Conservation (phyloP, 2,329 filamentous ascomycete species). For the Claviceps africana region DNA sequence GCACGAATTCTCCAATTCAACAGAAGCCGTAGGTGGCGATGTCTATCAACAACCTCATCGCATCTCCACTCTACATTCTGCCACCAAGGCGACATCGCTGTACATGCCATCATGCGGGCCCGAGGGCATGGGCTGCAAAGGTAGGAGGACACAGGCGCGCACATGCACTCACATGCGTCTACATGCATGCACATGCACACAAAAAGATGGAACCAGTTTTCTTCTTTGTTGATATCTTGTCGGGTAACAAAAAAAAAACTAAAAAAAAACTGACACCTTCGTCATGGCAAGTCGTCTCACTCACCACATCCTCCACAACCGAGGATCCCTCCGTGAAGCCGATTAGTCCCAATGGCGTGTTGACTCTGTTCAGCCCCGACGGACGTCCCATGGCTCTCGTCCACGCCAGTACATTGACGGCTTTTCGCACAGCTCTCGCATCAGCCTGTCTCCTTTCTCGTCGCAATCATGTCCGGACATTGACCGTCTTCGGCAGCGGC, state of each 20-base stretch:
- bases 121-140: slow-evolving; percentile 54
- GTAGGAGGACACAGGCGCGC: slow-evolving; percentile 17
- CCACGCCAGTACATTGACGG: slow-evolving; percentile 61
- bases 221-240: neutral
- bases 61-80: slow-evolving; percentile 31
- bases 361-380: slow-evolving; percentile 52
- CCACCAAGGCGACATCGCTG: slow-evolving; percentile 44
- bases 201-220: neutral
- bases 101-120: slow-evolving; percentile 62
- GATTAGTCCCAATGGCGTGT: slow-evolving; percentile 46
- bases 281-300: slow-evolving; percentile 42
- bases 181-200: neutral
- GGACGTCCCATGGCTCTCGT: slow-evolving; percentile 54
- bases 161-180: neutral
- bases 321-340: slow-evolving; percentile 16
- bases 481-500: slow-evolving; percentile 78
- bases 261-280: neutral
- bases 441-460: slow-evolving; percentile 51
- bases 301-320: slow-evolving; percentile 29
- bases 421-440: slow-evolving; percentile 65
- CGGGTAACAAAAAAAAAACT: neutral
- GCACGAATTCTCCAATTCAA: slow-evolving; percentile 47
- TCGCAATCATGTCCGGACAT: slow-evolving; percentile 55
- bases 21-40: slow-evolving; percentile 27
- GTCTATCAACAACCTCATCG: slow-evolving; percentile 43